phyloP scores from a whole-genome alignment of 2,329 filamentous ascomycete genomes.

The Pestalotiopsis sp. region DNA sequence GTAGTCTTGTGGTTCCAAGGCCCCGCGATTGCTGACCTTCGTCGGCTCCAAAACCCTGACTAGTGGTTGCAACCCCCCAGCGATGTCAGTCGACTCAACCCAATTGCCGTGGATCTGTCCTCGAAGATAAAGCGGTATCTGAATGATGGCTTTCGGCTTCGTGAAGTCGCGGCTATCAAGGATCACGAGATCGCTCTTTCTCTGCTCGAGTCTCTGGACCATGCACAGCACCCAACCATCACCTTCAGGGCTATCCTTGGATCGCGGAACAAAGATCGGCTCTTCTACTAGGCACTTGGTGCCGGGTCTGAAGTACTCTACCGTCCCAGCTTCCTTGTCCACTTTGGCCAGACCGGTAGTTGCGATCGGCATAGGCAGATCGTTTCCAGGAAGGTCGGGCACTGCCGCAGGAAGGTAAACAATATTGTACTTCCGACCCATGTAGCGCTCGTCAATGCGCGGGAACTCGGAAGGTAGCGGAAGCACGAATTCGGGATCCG shows the following conservation, averaged over 20 bases:
- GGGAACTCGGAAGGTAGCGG: background rate
- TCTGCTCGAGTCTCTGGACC: background rate
- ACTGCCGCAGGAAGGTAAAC: background rate
- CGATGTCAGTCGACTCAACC: background rate
- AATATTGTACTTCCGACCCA: background rate
- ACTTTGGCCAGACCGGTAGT: background rate
- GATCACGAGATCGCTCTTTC: background rate
- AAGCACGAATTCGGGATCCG: background rate
- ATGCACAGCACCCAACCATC: background rate
- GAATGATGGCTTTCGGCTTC: background rate
- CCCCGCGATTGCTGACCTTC: background rate
- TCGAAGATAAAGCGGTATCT: background rate
- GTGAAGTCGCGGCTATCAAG: background rate
- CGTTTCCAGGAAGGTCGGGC: background rate
- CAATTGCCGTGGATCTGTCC: background rate
- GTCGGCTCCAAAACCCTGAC: background rate
- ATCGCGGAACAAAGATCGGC: background rate
- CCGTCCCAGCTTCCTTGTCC: background rate
- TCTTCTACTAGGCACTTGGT: background rate
- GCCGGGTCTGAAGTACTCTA: background rate
- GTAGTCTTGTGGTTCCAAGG: background rate
- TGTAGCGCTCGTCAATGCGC: background rate
- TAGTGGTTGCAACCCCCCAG: background rate
- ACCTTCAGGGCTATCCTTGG: background rate
- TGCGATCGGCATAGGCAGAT: background rate